phyloP scores from a whole-genome alignment of 1,284 basidiomycete species.

The Mycosarcoma mackinlayi region DNA sequence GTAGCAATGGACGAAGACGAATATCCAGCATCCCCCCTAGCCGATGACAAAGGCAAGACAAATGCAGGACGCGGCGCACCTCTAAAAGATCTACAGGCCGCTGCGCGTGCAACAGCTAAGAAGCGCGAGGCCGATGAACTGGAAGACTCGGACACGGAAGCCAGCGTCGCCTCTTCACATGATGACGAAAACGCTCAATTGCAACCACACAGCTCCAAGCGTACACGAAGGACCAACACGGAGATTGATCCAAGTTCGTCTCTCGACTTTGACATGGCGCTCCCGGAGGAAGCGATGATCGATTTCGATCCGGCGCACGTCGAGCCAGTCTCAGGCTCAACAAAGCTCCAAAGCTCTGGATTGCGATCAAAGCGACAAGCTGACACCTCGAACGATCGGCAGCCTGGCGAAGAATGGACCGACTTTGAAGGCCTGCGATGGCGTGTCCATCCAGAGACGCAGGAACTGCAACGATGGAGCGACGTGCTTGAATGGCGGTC shows the following conservation, averaged over 20 bases:
- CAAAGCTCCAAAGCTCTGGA: background rate
- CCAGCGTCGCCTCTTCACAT: slow-evolving; percentile 12
- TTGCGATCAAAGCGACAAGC: slow-evolving; percentile 38
- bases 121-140: slow-evolving; percentile 46
- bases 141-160: slow-evolving; percentile 20
- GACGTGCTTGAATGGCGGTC: slow-evolving; percentile 56
- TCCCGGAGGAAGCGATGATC: slow-evolving; percentile 34
- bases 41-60: background rate
- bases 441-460: slow-evolving; percentile 58
- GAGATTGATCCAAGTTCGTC: slow-evolving; percentile 26
- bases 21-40: background rate
- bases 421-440: slow-evolving; percentile 61
- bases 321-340: background rate
- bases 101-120: slow-evolving; percentile 34
- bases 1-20: slow-evolving; percentile 27
- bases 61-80: background rate
- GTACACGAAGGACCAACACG: slow-evolving; percentile 21
- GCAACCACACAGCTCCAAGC: slow-evolving; percentile 25
- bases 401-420: slow-evolving; percentile 61
- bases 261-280: slow-evolving; percentile 29
- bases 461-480: slow-evolving; percentile 38
- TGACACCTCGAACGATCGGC: slow-evolving; percentile 55
- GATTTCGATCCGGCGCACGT: slow-evolving; percentile 30
- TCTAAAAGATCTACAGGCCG: background rate
- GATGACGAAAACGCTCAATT: slow-evolving; percentile 13